Evolutionary conservation across 192 early-diverging fungal genomes (phyloP).

Genomic region (Gaertneriomyces semiglobifer): DNA sequence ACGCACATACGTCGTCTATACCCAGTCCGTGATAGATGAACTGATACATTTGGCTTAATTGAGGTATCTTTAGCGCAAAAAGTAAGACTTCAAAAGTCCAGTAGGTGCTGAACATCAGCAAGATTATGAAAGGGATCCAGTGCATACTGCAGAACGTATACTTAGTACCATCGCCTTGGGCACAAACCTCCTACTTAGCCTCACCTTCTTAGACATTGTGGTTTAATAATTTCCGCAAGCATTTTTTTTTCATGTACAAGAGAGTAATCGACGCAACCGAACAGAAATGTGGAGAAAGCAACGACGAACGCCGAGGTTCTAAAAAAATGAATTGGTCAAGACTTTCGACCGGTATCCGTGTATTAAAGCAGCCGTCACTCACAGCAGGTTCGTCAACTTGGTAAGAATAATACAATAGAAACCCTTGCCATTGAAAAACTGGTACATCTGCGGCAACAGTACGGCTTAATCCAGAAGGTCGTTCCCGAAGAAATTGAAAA

Average conservation of each 20-base stretch:
- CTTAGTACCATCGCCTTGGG: neutral
- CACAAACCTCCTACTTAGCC: neutral
- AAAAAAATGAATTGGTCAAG: constrained; percentile 7
- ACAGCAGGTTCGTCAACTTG: constrained; percentile 74
- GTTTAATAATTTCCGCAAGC: constrained; percentile 73
- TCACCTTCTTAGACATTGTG: constrained; percentile 61
- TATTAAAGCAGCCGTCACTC: constrained; percentile 33
- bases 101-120: constrained; percentile 66
- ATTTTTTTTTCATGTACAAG: constrained; percentile 64
- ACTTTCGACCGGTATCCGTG: neutral
- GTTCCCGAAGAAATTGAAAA: neutral
- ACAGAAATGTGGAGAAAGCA: constrained; percentile 80
- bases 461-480: neutral
- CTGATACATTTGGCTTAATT: constrained; percentile 74
- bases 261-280: constrained; percentile 87
- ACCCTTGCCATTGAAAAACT: constrained; percentile 88
- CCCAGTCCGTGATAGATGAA: constrained; percentile 80
- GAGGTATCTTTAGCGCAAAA: constrained; percentile 65
- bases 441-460: constrained; percentile 58
- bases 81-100: constrained; percentile 74
- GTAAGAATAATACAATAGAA: constrained; percentile 76
- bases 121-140: constrained; percentile 45
- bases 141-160: constrained; percentile 22
- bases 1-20: constrained; percentile 60
- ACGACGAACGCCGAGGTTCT: constrained; percentile 87